phyloP scores from a whole-genome alignment of 2,329 filamentous ascomycete genomes.

The Huntiella bhutanensis region DNA sequence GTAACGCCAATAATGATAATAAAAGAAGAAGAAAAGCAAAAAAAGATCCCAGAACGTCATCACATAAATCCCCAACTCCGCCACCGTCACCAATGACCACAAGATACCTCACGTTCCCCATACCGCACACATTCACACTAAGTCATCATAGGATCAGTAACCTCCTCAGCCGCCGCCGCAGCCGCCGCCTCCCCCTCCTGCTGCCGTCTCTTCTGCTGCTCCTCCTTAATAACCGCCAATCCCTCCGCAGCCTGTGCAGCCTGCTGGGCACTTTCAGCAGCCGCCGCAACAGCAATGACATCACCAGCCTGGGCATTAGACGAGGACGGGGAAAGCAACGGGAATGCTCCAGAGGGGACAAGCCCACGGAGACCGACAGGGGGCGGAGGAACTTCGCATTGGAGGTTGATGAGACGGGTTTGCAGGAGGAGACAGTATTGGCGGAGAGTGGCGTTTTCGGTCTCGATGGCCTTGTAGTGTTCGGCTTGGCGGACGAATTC shows the following conservation, averaged over 20 bases:
- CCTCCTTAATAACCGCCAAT: background rate
- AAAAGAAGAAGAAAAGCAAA: background rate
- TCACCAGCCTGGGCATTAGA: background rate
- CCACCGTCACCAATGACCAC: background rate
- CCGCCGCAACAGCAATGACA: background rate
- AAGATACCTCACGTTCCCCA: background rate
- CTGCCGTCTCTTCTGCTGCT: constrained; percentile 17
- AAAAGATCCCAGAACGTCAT: background rate
- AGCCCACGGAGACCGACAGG: constrained; percentile 25
- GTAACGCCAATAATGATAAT: background rate
- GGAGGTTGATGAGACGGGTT: constrained; percentile 62
- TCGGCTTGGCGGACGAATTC: constrained; percentile 60
- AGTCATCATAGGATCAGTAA: constrained; percentile 3
- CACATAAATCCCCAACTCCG: background rate
- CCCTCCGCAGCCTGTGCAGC: background rate
- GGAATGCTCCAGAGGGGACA: background rate
- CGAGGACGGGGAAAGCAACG: background rate
- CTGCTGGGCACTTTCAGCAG: background rate
- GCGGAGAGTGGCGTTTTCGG: constrained; percentile 75
- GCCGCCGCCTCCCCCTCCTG: constrained; percentile 28
- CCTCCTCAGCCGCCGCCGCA: background rate
- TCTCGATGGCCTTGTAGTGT: constrained; percentile 60
- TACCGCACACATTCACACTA: background rate
- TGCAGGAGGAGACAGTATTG: constrained; percentile 90
- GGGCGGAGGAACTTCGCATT: constrained; percentile 68